Evolutionary conservation across 257 asterid genomes (phyloP), one percentile per base, ranked within the genome.

Genomic region (Lavandula angustifolia): DNA sequence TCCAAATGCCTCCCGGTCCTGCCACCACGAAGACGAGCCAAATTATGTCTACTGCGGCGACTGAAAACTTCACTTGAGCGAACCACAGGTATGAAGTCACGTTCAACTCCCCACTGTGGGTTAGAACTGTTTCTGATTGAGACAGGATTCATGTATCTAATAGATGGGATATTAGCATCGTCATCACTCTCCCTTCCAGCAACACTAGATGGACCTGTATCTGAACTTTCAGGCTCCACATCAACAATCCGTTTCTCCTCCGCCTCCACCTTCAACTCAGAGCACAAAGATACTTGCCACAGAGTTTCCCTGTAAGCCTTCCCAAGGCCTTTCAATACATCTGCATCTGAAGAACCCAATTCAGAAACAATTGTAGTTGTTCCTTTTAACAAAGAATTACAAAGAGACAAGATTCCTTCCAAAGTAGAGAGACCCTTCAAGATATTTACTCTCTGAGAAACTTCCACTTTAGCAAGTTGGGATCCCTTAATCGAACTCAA

Each of bases 101-200:
- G 97, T 43, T 85, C 94, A 37, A 68, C 79, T 70, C 89, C 87
- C 99, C 96, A 89, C 37, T 73, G 92, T 5, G 92, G 51, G 69
- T 80, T 91, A 75, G 96, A 78, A 71, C 67, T 73, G 76, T 75
- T 79, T 81, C 99, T 80, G 71, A 79, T 62, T 60, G 95, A 82
- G 69, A 79, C 84, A 5, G 94, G 97, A 81, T 84, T 89, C 85
- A 78, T 78, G 84, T 89, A 84, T 73, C 99, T 85, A 60, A 82
- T 76, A 38, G 92, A 80, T 58, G 85, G 81, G 68, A 73, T 76
- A 76, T 74, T 84, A 44, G 91, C 76, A 76, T 90, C 95, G 56
- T 92, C 97, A 37, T 90, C 99, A 72, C 90, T 85, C 78, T 87
- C 99, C 81, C 99, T 82, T 60, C 83, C 98, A 74, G 86, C 80